A percentile compares a stretch with the other conserved stretches of the same genome.
Conservation (phyloP, 1,284 basidiomycete species). For the Fomitopsis betulina region DNA sequence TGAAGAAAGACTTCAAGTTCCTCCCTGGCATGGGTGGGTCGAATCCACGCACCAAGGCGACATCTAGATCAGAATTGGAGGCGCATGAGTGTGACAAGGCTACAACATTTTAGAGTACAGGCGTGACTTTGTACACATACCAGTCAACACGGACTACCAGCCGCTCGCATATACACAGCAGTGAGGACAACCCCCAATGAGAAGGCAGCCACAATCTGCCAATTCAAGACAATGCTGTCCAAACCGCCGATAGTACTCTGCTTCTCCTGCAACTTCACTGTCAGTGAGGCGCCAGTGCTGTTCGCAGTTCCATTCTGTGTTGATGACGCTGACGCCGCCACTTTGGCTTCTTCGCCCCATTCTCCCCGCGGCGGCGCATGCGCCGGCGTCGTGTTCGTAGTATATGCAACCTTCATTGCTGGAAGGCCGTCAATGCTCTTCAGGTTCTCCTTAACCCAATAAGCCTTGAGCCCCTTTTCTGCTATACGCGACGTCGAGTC, state of each 20-base stretch:
- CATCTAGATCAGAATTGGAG: background rate
- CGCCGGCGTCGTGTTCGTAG: slow-evolving; percentile 7
- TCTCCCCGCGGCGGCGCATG: slow-evolving; percentile 9
- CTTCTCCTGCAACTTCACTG: background rate
- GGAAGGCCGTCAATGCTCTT: slow-evolving; percentile 47
- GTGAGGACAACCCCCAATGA: slow-evolving; percentile 14
- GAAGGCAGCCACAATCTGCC: slow-evolving; percentile 17
- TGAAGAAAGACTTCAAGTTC: too few species aligned
- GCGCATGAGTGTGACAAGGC: too few species aligned
- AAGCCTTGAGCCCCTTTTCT: slow-evolving; percentile 34
- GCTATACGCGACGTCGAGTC: slow-evolving; percentile 12
- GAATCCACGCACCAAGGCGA: background rate
- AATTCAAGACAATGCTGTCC: slow-evolving; percentile 7
- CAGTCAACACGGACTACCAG: background rate
- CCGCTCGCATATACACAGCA: slow-evolving; percentile 8
- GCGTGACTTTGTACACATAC: background rate
- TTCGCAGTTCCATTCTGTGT: background rate
- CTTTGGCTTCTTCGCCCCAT: slow-evolving; percentile 5
- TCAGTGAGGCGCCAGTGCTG: background rate
- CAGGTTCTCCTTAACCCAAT: slow-evolving; percentile 42
- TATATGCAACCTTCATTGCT: slow-evolving; percentile 13
- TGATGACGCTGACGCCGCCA: background rate
- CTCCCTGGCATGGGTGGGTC: too few species aligned
- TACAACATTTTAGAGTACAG: too few species aligned
- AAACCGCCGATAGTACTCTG: background rate